Evolutionary conservation across 306 rosid species (phyloP).

Genomic region (Comarum palustre): DNA sequence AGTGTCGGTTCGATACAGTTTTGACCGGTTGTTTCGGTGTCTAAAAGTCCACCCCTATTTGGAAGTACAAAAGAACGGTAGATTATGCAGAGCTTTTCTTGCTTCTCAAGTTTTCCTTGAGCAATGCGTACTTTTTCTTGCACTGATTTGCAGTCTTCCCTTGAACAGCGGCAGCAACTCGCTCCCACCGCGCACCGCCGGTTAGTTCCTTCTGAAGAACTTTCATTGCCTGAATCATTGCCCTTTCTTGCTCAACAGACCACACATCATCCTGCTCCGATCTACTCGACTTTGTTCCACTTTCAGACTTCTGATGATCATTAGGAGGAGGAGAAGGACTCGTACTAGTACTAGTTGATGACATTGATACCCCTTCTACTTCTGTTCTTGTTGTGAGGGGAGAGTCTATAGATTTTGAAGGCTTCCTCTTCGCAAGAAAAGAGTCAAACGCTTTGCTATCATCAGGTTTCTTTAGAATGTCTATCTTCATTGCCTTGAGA

Average conservation of each 20-base stretch:
- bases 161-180: conserved; percentile 81
- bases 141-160: conserved; percentile 74
- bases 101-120: conserved; percentile 88
- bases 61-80: not conserved
- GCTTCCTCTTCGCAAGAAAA: conserved; percentile 91
- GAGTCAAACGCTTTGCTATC: conserved; percentile 81
- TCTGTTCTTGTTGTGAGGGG: conserved; percentile 85
- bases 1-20: too few species aligned
- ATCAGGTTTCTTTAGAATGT: conserved; percentile 93
- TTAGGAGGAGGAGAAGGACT: conserved; percentile 13
- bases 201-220: conserved; percentile 68
- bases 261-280: conserved; percentile 66
- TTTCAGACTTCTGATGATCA: conserved; percentile 29
- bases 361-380: conserved; percentile 39
- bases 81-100: conserved; percentile 60
- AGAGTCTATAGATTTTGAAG: conserved; percentile 69
- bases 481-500: conserved; percentile 83
- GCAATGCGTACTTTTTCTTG: conserved; percentile 66
- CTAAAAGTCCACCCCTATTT: not conserved
- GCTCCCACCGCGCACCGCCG: conserved; percentile 75
- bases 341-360: conserved; percentile 25
- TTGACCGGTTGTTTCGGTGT: too few species aligned
- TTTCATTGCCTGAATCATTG: conserved; percentile 86
- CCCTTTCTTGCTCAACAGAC: conserved; percentile 83
- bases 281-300: conserved; percentile 45